A percentile compares a stretch with the other conserved stretches of the same genome.
Evolutionary conservation across 495 filamentous ascomycete genomes (phyloP).

Genomic region (Aspergillus wentii): DNA sequence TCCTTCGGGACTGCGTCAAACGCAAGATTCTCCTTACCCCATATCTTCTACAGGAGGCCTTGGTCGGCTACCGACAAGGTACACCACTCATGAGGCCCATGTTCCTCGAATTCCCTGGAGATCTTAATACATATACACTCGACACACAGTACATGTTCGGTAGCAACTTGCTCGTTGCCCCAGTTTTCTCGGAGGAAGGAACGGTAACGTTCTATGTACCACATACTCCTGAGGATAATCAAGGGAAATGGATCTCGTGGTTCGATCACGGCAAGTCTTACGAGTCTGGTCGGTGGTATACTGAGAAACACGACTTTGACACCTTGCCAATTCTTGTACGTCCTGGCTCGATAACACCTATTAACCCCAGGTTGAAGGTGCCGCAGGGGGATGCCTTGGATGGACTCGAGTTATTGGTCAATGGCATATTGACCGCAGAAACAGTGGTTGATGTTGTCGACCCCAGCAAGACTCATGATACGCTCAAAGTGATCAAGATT

Average conservation of each 20-base stretch:
- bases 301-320: conserved; percentile 39
- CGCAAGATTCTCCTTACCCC: conserved; percentile 61
- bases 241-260: conserved; percentile 50
- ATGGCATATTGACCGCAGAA: conserved; percentile 21
- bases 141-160: conserved; percentile 67
- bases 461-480: conserved; percentile 26
- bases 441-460: conserved; percentile 31
- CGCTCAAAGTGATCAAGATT: conserved; percentile 18
- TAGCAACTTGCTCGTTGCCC: conserved; percentile 51
- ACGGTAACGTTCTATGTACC: conserved; percentile 61
- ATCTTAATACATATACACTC: conserved; percentile 57
- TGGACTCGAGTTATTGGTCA: conserved; percentile 35
- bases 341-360: conserved; percentile 30
- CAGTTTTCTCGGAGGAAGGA: conserved; percentile 55
- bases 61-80: conserved; percentile 37
- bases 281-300: conserved; percentile 36
- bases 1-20: conserved; percentile 52
- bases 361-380: conserved; percentile 27
- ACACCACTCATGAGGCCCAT: conserved; percentile 55
- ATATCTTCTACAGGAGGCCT: conserved; percentile 54
- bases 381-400: conserved; percentile 31
- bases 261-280: conserved; percentile 38
- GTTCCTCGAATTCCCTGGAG: conserved; percentile 61
- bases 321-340: conserved; percentile 36
- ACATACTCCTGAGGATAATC: conserved; percentile 17